These are phyloP conservation scores for Fusarium robinianum DNA, from an alignment of 2,329 filamentous ascomycete genomes.

Conservation along the genomic window DNA sequence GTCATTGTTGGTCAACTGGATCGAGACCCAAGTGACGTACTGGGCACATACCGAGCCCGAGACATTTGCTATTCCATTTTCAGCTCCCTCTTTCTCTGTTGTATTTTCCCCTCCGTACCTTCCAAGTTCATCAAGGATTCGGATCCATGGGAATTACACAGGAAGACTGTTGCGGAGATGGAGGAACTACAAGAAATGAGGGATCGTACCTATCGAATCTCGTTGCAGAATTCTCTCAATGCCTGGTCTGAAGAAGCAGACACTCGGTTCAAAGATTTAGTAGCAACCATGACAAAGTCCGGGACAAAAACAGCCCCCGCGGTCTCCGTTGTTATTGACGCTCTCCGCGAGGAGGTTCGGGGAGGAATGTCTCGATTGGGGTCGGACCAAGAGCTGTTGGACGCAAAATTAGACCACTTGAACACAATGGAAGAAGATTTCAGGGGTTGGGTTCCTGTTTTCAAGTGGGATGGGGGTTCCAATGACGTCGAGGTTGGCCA, in stretches of 20 bases:
- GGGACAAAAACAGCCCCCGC: not conserved
- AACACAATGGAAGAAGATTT: not conserved
- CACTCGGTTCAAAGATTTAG: not conserved
- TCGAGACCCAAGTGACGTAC: not conserved
- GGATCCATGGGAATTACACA: conserved; percentile 1
- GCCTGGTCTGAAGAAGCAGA: not conserved
- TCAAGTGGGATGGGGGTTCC: not conserved
- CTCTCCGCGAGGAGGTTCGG: not conserved
- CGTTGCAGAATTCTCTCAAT: not conserved
- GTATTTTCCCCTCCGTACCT: not conserved
- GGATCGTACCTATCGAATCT: not conserved
- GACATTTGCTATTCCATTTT: not conserved
- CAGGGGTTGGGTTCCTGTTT: not conserved
- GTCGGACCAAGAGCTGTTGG: not conserved
- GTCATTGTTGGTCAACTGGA: not conserved
- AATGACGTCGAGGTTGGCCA: not conserved
- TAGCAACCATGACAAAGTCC: not conserved
- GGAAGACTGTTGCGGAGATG: not conserved
- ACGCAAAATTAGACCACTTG: not conserved
- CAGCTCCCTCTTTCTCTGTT: not conserved
- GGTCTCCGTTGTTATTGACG: not conserved
- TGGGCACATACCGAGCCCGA: not conserved
- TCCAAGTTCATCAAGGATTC: not conserved
- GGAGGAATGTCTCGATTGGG: not conserved
- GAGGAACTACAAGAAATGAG: not conserved